phyloP scores from a whole-genome alignment of 495 filamentous ascomycete genomes.

The Bryoglossum gracile region DNA sequence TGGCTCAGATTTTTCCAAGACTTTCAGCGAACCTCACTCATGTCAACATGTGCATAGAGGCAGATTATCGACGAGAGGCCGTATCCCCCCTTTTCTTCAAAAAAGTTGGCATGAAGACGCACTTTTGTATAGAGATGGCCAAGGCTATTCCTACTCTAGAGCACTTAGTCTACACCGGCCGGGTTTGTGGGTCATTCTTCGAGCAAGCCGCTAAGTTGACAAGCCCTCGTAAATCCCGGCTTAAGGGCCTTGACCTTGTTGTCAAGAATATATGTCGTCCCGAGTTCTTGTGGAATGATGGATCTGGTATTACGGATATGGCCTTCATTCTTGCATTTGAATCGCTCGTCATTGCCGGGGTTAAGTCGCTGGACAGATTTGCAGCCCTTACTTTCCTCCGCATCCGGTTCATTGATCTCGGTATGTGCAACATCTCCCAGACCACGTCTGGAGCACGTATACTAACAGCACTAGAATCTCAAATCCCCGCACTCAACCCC shows the following conservation, averaged over 20 bases:
- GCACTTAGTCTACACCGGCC: slow-evolving; percentile 58
- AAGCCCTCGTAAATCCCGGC: slow-evolving; percentile 36
- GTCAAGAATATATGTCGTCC: slow-evolving; percentile 64
- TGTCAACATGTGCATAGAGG: slow-evolving; percentile 60
- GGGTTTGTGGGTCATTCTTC: slow-evolving; percentile 55
- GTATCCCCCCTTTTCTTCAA: slow-evolving; percentile 45
- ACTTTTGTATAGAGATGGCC: slow-evolving; percentile 54
- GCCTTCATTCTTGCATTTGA: slow-evolving; percentile 62
- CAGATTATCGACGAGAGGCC: slow-evolving; percentile 53
- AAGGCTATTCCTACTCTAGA: slow-evolving; percentile 49
- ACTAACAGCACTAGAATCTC: slow-evolving; percentile 36
- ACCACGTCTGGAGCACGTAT: slow-evolving; percentile 14
- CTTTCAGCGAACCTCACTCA: slow-evolving; percentile 48
- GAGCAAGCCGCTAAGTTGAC: slow-evolving; percentile 35
- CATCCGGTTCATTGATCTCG: slow-evolving; percentile 67
- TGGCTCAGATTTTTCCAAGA: slow-evolving; percentile 48
- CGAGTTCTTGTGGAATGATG: slow-evolving; percentile 45
- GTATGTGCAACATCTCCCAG: slow-evolving; percentile 28
- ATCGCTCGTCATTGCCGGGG: slow-evolving; percentile 50
- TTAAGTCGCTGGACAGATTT: slow-evolving; percentile 48
- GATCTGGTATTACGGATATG: slow-evolving; percentile 59
- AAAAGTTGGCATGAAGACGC: slow-evolving; percentile 43
- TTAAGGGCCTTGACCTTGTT: slow-evolving; percentile 58
- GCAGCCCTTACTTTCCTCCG: slow-evolving; percentile 48
- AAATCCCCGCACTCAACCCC: slow-evolving; percentile 56